Conservation (phyloP, 441 rosid species). For the Omphalea diandra region DNA sequence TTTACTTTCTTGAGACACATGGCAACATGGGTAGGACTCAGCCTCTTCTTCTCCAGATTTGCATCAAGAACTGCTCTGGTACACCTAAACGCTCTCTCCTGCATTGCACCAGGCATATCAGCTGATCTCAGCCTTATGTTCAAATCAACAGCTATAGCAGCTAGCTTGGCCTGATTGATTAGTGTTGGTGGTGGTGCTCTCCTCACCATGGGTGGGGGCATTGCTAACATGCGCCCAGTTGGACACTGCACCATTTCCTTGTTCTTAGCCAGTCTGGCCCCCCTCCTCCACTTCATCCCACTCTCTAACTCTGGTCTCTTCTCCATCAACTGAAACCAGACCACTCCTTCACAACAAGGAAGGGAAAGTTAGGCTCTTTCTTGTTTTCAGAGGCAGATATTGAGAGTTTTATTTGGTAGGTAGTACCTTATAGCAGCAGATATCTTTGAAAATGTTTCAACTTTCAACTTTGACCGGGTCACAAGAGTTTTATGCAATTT, state of each 20-base stretch:
- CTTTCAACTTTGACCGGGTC: conserved; percentile 27
- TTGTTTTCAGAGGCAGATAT: background rate
- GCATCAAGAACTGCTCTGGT: conserved; percentile 40
- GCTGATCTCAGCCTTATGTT: conserved; percentile 60
- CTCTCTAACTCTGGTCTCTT: conserved; percentile 30
- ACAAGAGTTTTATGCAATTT: background rate
- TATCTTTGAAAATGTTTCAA: conserved; percentile 13
- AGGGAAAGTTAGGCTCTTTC: background rate
- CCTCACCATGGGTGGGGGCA: conserved; percentile 21
- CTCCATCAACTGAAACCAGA: conserved; percentile 33
- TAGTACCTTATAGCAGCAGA: conserved; percentile 12
- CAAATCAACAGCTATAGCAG: conserved; percentile 46
- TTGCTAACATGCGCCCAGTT: conserved; percentile 24
- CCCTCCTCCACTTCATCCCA: conserved; percentile 16
- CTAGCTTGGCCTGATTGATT: conserved; percentile 39
- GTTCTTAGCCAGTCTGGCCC: conserved; percentile 16
- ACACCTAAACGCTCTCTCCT: conserved; percentile 49
- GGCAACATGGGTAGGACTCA: conserved; percentile 43
- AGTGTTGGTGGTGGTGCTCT: conserved; percentile 18
- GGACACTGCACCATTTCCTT: conserved; percentile 20
- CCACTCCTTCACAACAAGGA: background rate
- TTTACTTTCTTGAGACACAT: conserved; percentile 49
- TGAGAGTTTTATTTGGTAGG: background rate
- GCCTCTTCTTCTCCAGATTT: conserved; percentile 27
- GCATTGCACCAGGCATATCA: conserved; percentile 51